Base-by-base conservation (phyloP, 805 yeast genomes). In the Soucietia sequanensis region DNA sequence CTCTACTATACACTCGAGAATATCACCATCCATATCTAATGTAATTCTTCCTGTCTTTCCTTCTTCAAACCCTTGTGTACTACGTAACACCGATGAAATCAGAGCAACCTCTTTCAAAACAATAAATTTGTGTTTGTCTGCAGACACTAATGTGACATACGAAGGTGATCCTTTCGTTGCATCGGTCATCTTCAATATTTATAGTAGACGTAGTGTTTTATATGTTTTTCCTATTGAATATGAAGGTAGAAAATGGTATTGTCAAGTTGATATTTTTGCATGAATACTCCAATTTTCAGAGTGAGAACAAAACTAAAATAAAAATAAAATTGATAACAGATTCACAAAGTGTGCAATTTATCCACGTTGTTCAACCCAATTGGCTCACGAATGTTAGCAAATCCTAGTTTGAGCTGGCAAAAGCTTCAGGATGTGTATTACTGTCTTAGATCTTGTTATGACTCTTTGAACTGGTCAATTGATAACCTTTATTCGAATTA, bases 1-100 rank as follows among this genome's bases (percentile, higher is more conserved):
- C 48, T 91, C 97, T 27, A 86, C 83, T 8, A 91, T 81, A 48
- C 87, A 85, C 43, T 80, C 84, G 28, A 93, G 63, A 14, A 89
- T 70, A 22, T 74, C 75, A 0, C 85, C 83, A 39, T 84, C 84
- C 58, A 89, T 76, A 41, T 82, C 87, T 34, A 48, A 69, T 69
- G 56, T 64, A 28, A 88, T 78, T 29, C 65, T 67, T 62, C 84
- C 48, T 59, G 80, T 44, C 65, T 70, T 23, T 72, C 78, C 67
- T 77, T 95, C 64, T 62, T 76, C 65, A 75, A 68, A 68, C 13
- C 69, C 72, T 34, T 66, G 70, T 2, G 68, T 58, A 77, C 33
- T 80, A 70, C 73, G 42, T 23, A 82, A 51, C 30, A 67, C 70
- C 4, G 73, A 70, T 52, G 84, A 85, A 70, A 87, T 77, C 56